A percentile compares a stretch with the other conserved stretches of the same genome.
Evolutionary conservation across 768 basidiomycete species (phyloP).

Genomic region (Kwoniella newhampshirensis): DNA sequence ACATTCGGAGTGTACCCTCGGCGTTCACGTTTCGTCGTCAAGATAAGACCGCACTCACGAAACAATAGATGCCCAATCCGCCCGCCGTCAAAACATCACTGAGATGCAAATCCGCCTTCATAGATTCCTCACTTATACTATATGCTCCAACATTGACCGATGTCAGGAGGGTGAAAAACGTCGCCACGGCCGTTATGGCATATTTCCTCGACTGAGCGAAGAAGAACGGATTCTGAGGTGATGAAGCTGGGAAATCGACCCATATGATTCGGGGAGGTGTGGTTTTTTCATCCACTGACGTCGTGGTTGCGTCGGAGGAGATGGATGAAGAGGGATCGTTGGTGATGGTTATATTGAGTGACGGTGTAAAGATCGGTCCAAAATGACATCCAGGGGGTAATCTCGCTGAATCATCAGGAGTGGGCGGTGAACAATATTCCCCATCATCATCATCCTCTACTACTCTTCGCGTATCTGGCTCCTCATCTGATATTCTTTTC

Average conservation of each 20-base stretch:
- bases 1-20: no score
- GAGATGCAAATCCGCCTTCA: conserved; percentile 40
- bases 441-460: no score
- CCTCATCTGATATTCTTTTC: no score
- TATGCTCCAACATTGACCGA: conserved; percentile 35
- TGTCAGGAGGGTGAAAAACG: conserved; percentile 40
- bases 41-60: conserved; percentile 11
- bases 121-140: conserved; percentile 34
- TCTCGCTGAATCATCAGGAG: background rate
- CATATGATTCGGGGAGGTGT: conserved; percentile 24
- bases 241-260: conserved; percentile 46
- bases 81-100: conserved; percentile 29
- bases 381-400: conserved; percentile 11
- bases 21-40: no score
- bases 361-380: conserved; percentile 3
- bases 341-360: conserved; percentile 1
- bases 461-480: no score
- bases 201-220: conserved; percentile 35
- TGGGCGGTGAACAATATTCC: no score
- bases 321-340: no score
- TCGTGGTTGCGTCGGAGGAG: background rate
- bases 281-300: conserved; percentile 2
- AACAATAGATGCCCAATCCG: conserved; percentile 43
- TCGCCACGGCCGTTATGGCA: conserved; percentile 36
- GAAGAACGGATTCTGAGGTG: conserved; percentile 41